A percentile compares a stretch with the other conserved stretches of the same genome.
phyloP scores from a whole-genome alignment of 306 rosid genomes.

The Arachis stenosperma region DNA sequence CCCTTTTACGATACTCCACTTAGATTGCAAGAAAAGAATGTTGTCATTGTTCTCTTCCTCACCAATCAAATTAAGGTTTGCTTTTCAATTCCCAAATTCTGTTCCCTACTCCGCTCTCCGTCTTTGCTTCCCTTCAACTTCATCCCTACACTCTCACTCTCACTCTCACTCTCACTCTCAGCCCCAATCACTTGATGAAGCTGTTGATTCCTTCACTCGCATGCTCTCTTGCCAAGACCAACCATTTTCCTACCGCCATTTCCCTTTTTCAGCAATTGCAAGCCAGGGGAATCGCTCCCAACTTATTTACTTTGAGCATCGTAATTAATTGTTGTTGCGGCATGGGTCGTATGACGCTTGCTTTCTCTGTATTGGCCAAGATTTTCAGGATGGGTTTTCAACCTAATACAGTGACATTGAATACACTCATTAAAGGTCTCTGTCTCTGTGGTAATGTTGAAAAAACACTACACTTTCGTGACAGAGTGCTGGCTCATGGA shows the following conservation, averaged over 20 bases:
- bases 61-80: too few species aligned
- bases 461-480: too few species aligned
- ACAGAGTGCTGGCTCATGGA: too few species aligned
- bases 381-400: slow-evolving; percentile 17
- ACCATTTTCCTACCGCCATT: slow-evolving; percentile 8
- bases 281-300: not conserved
- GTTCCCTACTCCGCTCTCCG: not conserved
- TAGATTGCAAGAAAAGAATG: too few species aligned
- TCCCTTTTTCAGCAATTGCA: slow-evolving; percentile 24
- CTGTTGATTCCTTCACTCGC: not conserved
- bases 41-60: too few species aligned
- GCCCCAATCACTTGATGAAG: not conserved
- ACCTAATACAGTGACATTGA: not conserved
- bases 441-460: too few species aligned
- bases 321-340: not conserved
- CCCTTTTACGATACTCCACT: too few species aligned
- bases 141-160: not conserved
- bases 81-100: not conserved
- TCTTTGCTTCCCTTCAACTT: too few species aligned
- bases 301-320: not conserved
- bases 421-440: not conserved
- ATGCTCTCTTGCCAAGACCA: slow-evolving; percentile 2
- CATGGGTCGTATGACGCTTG: not conserved
- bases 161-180: too few species aligned
- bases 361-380: slow-evolving; percentile 1